Evolutionary conservation across 805 yeast genomes (phyloP).

Genomic region (Yarrowia sp.): DNA sequence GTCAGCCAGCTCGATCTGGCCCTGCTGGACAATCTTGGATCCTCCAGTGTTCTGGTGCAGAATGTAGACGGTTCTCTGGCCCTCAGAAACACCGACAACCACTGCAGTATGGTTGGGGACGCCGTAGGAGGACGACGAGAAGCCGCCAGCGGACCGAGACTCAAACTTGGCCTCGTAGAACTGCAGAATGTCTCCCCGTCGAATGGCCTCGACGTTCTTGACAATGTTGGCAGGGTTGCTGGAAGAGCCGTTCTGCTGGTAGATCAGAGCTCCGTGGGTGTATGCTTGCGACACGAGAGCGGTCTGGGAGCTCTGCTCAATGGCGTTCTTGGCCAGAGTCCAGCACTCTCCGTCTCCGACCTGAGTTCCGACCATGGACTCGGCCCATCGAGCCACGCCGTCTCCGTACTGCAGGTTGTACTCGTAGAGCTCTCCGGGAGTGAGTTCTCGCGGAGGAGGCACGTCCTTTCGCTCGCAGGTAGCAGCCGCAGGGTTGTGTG

Average conservation of each 20-base stretch:
- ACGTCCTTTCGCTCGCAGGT: constrained; percentile 40
- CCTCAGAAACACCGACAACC: constrained; percentile 34
- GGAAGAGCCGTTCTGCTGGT: constrained; percentile 29
- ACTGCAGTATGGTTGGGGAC: constrained; percentile 42
- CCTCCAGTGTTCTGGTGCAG: constrained; percentile 41
- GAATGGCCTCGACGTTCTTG: constrained; percentile 33
- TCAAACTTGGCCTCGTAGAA: constrained; percentile 36
- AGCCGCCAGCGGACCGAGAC: constrained; percentile 29
- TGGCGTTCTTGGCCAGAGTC: constrained; percentile 42
- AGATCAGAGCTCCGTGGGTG: constrained; percentile 37
- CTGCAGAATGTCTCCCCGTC: constrained; percentile 43
- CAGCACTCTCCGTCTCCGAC: constrained; percentile 45
- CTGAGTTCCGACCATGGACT: constrained; percentile 35
- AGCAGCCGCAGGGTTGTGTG: constrained; percentile 42
- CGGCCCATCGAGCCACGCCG: constrained; percentile 40
- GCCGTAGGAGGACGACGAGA: constrained; percentile 33
- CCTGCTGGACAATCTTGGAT: constrained; percentile 36
- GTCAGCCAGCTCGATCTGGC: constrained; percentile 35
- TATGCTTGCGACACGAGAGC: constrained; percentile 38
- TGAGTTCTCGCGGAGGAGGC: constrained; percentile 45
- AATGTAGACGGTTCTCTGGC: constrained; percentile 30
- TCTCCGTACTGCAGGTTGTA: constrained; percentile 37
- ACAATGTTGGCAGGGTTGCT: constrained; percentile 26
- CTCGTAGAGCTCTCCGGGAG: constrained; percentile 34
- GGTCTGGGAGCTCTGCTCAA: constrained; percentile 32